Evolutionary conservation across 2,329 filamentous ascomycete species (phyloP).

Genomic region (Hymenoscyphus fraxineus): DNA sequence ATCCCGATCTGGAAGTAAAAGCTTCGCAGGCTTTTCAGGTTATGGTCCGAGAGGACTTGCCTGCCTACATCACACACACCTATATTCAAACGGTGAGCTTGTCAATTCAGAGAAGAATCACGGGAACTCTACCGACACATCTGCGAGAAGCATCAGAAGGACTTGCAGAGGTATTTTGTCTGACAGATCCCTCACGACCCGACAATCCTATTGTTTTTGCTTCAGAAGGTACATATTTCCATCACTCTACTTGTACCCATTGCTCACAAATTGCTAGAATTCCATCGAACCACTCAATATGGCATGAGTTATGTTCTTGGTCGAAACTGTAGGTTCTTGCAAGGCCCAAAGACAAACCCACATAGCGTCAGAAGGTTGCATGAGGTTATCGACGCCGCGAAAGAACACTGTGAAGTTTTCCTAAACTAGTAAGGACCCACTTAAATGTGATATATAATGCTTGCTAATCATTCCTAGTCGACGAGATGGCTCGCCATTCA

Average conservation of each 20-base stretch:
- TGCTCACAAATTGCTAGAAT: constrained; percentile 48
- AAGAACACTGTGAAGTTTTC: constrained; percentile 70
- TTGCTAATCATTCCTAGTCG: constrained; percentile 40
- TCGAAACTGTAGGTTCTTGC: constrained; percentile 74
- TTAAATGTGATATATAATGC: constrained; percentile 3
- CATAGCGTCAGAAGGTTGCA: constrained; percentile 59
- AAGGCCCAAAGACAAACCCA: constrained; percentile 67
- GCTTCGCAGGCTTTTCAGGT: constrained; percentile 61
- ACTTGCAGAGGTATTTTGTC: constrained; percentile 71
- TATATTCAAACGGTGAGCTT: constrained; percentile 68
- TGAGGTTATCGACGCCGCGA: constrained; percentile 57
- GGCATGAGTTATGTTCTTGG: constrained; percentile 70
- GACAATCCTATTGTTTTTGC: constrained; percentile 78
- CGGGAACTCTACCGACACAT: constrained; percentile 60
- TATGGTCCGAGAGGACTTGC: constrained; percentile 64
- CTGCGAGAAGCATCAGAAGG: constrained; percentile 69
- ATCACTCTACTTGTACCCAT: background rate
- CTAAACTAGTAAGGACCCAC: constrained; percentile 60
- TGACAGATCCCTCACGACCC: constrained; percentile 67
- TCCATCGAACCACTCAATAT: constrained; percentile 71
- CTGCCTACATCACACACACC: constrained; percentile 66
- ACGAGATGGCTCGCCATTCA: constrained; percentile 63
- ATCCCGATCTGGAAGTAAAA: constrained; percentile 57
- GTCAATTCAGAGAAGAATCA: constrained; percentile 64
- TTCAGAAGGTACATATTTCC: constrained; percentile 56